Evolutionary conservation across 176 grass and related monocot genomes (phyloP).

Genomic region (Pharus latifolius): DNA sequence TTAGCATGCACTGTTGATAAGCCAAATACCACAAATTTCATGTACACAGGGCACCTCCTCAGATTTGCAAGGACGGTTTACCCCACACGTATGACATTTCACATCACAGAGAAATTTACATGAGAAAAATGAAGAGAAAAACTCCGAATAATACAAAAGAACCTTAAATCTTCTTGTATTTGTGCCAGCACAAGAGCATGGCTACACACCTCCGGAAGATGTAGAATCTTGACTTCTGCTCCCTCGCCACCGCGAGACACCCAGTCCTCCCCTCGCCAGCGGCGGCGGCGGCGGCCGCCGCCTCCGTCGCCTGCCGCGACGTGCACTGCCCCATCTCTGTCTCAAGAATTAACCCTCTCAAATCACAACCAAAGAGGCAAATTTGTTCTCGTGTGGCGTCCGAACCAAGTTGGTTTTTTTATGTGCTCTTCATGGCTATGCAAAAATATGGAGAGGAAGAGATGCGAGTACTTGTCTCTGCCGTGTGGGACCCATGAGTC

Average conservation of each 20-base stretch:
- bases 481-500: not conserved
- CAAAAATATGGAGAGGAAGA: no score
- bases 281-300: not conserved
- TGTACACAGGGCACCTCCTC: no score
- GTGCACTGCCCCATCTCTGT: not conserved
- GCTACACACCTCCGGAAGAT: constrained; percentile 30
- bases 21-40: no score
- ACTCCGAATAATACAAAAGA: not conserved
- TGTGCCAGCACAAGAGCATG: constrained; percentile 53
- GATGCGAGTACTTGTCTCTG: no score
- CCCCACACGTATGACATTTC: no score
- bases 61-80: no score
- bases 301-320: not conserved
- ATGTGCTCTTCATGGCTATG: no score
- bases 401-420: no score
- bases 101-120: not conserved
- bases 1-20: no score
- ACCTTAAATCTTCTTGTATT: constrained; percentile 28
- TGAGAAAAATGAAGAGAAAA: not conserved
- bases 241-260: constrained; percentile 32
- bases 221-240: constrained; percentile 43
- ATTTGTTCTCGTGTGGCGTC: no score
- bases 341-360: no score
- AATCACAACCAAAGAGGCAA: no score
- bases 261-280: constrained; percentile 1